Conservation (phyloP, 2,329 filamentous ascomycete genomes). For the Coccinonectria pachysandricola region DNA sequence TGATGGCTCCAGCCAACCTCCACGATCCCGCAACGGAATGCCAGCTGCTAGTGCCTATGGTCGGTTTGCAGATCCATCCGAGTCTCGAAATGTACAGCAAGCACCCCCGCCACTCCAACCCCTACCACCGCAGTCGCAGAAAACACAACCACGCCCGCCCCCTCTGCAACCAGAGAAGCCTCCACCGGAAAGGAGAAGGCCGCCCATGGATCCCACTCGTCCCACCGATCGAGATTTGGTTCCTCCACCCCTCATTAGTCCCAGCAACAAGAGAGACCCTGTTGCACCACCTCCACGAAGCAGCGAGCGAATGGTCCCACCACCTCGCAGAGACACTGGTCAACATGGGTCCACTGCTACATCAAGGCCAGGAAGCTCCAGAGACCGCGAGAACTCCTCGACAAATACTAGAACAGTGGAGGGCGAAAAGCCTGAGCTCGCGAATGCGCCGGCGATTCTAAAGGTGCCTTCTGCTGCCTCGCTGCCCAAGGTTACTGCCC, state of each 20-base stretch:
- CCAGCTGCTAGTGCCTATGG: constrained; percentile 28
- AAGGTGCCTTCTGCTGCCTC: constrained; percentile 15
- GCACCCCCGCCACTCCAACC: constrained; percentile 15
- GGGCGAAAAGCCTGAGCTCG: constrained; percentile 9
- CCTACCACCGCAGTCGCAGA: constrained; percentile 9
- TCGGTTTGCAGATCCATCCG: constrained; percentile 26
- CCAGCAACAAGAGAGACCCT: constrained; percentile 33
- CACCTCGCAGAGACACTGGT: constrained; percentile 33
- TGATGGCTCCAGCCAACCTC: constrained; percentile 38
- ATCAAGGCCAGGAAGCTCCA: constrained; percentile 23
- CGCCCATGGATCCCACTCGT: constrained; percentile 53
- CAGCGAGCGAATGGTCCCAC: constrained; percentile 38
- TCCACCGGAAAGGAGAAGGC: constrained; percentile 53
- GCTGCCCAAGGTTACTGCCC: constrained; percentile 15
- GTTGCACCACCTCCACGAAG: constrained; percentile 40
- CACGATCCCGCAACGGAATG: constrained; percentile 43
- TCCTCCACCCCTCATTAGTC: constrained; percentile 47
- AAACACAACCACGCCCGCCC: constrained; percentile 18
- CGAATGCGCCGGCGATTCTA: constrained; percentile 10
- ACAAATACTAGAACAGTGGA: constrained; percentile 11
- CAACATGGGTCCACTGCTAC: constrained; percentile 16
- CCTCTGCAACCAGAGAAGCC: constrained; percentile 29
- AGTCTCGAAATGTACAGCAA: constrained; percentile 7
- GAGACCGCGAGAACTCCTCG: constrained; percentile 22
- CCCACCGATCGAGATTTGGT: constrained; percentile 46